Base-by-base conservation (phyloP, 345 rosid genomes). In the Lepidium africanum region DNA sequence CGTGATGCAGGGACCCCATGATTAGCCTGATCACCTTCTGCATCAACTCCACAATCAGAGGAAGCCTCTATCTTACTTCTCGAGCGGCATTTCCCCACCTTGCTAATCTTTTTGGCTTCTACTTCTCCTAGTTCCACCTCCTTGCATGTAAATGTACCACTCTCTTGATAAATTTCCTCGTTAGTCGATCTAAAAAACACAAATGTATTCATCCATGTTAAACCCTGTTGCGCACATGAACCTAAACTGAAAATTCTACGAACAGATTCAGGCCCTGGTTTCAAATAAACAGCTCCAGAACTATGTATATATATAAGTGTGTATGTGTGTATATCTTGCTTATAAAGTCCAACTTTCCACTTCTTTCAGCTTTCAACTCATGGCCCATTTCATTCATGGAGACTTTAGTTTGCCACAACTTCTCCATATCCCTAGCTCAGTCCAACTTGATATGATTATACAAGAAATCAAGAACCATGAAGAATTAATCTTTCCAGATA, bases 21-120 rank as follows among this genome's bases (percentile, higher is more conserved):
- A 65, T 81, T 76, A 59, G 78, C 79, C 73, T 78, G 96, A 64
- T 91, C 99, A 54, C 84, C 83, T 52, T 89, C 99, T 1, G 65
- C 89, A 72, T 89, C 97, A 63, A 71, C 87, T 70, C 90, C 97
- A 73, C 69, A 84, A 48, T 93, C 98, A 63, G 82, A 74, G 50
- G 86, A 78, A 13, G 75, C 79, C 46, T 88, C 98, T 5, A 70
- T 41, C 80, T 86, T 90, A 68, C 77, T 80, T 76, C 91, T 84
- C 0, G 97, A 57, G 25, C 96, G 97, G 70, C 77, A 85, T 75
- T 81, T 91, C 41, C 87, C 95, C 60, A 71, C 36, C 51, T 82
- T 88, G 67, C 75, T 77, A 32, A 43, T 39, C 79, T 63, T 87
- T 80, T 84, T 94, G 9, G 67, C 76, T 60, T 89, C 97, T 49